Evolutionary conservation across 306 rosid genomes (phyloP).

Genomic region (Trifolium dubium): DNA sequence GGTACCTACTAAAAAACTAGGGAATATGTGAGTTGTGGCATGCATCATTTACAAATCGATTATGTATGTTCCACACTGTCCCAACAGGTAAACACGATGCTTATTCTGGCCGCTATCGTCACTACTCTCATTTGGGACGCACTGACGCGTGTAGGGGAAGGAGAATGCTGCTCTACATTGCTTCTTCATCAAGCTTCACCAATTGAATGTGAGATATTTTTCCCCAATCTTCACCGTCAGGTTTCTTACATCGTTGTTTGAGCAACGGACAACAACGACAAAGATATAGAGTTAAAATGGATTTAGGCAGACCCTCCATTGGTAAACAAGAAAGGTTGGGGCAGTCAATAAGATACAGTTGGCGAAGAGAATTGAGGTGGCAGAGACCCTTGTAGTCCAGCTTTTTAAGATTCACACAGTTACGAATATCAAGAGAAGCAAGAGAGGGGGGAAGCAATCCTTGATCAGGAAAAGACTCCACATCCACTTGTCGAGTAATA

Average conservation of each 20-base stretch:
- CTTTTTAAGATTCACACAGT: not conserved
- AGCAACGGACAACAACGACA: too few relatives aligned
- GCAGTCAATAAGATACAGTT: accelerated
- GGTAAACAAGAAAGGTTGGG: constrained; percentile 37
- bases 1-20: too few relatives aligned
- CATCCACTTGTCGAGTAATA: too few relatives aligned
- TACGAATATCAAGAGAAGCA: accelerated
- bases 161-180: too few relatives aligned
- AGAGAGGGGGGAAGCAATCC: constrained; percentile 37
- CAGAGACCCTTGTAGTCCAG: constrained; percentile 32
- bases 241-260: too few relatives aligned
- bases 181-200: not conserved
- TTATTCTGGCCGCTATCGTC: too few relatives aligned
- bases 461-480: constrained; percentile 39
- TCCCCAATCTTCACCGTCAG: constrained; percentile 40
- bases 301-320: constrained; percentile 38
- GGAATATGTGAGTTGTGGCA: too few relatives aligned
- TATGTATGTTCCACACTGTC: too few relatives aligned
- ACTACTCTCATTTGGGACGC: too few relatives aligned
- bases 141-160: too few relatives aligned
- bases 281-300: not conserved
- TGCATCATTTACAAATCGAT: too few relatives aligned
- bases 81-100: too few relatives aligned
- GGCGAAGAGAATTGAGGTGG: constrained; percentile 3
- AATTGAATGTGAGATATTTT: constrained; percentile 40